These are phyloP conservation scores for Orbilia javanica DNA, from an alignment of 2,329 filamentous ascomycete genomes.

Conservation along the genomic window DNA sequence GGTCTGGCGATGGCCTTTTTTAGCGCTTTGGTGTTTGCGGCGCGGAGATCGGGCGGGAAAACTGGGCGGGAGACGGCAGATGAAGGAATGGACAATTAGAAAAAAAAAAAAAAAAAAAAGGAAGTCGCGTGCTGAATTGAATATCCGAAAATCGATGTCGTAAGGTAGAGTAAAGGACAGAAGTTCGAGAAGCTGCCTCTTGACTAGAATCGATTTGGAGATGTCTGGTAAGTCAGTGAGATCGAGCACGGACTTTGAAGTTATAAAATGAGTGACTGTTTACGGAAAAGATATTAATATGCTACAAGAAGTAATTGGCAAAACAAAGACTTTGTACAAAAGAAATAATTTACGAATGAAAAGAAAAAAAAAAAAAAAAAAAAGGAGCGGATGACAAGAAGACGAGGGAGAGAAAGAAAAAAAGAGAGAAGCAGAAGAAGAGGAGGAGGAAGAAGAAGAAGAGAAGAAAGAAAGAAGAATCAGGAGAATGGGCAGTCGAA, in stretches of 20 bases:
- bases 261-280: background rate
- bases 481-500: background rate
- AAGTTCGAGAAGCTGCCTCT: background rate
- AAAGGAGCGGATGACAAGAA: slow-evolving; percentile 20
- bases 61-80: background rate
- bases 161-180: background rate
- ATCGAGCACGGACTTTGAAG: background rate
- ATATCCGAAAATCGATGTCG: background rate
- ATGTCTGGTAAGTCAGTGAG: background rate
- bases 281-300: slow-evolving; percentile 5
- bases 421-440: background rate
- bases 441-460: background rate
- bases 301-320: background rate
- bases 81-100: background rate
- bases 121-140: slow-evolving; percentile 22
- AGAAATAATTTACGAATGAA: background rate
- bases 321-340: slow-evolving; percentile 20
- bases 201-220: background rate
- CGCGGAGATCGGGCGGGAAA: background rate
- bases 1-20: slow-evolving; percentile 2
- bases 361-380: slow-evolving; percentile 28
- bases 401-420: slow-evolving; percentile 4
- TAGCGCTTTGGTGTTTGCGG: background rate
- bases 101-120: background rate
- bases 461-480: background rate